Evolutionary conservation across 768 basidiomycete genomes (phyloP).

Genomic region (Mycena chlorophos): DNA sequence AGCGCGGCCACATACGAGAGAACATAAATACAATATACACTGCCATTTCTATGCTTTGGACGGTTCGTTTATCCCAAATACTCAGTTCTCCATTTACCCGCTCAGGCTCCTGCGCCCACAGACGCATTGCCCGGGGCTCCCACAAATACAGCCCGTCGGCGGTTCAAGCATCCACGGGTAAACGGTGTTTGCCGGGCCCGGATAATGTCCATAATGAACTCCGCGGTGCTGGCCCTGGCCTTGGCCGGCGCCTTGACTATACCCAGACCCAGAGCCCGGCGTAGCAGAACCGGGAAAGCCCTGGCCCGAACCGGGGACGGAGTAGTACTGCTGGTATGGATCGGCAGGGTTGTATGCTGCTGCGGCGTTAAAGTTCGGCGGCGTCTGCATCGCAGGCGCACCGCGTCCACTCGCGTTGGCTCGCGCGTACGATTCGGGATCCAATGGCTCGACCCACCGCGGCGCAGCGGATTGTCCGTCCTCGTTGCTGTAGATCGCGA

Average conservation of each 20-base stretch:
- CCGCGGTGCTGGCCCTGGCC: background rate
- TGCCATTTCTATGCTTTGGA: no score
- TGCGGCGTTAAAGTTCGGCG: background rate
- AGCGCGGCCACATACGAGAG: no score
- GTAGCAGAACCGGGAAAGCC: background rate
- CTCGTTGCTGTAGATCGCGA: constrained; percentile 1
- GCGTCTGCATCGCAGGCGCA: background rate
- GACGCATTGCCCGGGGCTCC: constrained; percentile 3
- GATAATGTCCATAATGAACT: constrained; percentile 16
- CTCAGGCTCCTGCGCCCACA: constrained; percentile 5
- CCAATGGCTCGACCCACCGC: constrained; percentile 13
- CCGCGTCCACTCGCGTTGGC: background rate
- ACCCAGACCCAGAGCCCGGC: background rate
- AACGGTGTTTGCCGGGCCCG: constrained; percentile 12
- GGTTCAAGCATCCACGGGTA: constrained; percentile 13
- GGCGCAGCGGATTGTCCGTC: background rate
- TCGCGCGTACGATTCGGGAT: constrained; percentile 15
- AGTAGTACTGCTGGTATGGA: no score
- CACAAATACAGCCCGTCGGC: constrained; percentile 6
- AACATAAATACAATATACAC: no score
- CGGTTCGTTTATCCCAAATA: no score
- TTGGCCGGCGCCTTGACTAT: background rate
- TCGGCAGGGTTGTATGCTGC: background rate
- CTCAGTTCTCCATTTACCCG: background rate
- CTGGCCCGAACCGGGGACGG: no score